These are phyloP conservation scores for Apiotrichum veenhuisii DNA, from an alignment of 1,284 basidiomycete species.

Conservation along the genomic window DNA sequence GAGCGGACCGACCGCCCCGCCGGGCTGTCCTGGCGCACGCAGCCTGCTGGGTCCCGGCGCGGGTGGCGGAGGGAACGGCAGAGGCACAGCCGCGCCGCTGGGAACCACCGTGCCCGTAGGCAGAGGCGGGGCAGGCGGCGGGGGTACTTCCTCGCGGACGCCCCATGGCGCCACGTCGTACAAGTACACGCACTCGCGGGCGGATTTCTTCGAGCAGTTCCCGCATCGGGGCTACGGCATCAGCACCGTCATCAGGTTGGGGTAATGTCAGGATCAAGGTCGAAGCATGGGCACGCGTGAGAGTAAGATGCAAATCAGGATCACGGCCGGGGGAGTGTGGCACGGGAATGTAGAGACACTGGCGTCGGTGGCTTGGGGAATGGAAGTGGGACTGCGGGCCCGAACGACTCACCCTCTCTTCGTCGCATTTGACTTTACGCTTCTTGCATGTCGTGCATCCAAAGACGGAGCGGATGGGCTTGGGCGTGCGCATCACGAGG, in stretches of 20 bases:
- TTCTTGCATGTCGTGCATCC: constrained; percentile 16
- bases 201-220: constrained; percentile 13
- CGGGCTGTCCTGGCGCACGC: too few relatives aligned
- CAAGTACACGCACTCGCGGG: constrained; percentile 12
- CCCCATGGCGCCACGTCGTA: constrained; percentile 7
- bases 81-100: background rate
- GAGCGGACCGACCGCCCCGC: too few relatives aligned
- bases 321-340: too few relatives aligned
- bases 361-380: too few relatives aligned
- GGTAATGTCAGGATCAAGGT: background rate
- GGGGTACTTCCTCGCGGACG: background rate
- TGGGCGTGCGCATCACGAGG: background rate
- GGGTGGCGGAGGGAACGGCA: background rate
- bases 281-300: too few relatives aligned
- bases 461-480: constrained; percentile 11
- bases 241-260: background rate
- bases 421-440: constrained; percentile 18
- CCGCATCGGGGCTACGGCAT: constrained; percentile 8
- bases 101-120: background rate
- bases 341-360: too few relatives aligned
- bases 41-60: too few relatives aligned
- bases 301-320: background rate
- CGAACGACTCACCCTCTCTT: constrained; percentile 6
- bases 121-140: background rate
- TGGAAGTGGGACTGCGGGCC: too few relatives aligned